Base-by-base conservation (phyloP, 106 monocot species). In the Narthecium ossifragum region DNA sequence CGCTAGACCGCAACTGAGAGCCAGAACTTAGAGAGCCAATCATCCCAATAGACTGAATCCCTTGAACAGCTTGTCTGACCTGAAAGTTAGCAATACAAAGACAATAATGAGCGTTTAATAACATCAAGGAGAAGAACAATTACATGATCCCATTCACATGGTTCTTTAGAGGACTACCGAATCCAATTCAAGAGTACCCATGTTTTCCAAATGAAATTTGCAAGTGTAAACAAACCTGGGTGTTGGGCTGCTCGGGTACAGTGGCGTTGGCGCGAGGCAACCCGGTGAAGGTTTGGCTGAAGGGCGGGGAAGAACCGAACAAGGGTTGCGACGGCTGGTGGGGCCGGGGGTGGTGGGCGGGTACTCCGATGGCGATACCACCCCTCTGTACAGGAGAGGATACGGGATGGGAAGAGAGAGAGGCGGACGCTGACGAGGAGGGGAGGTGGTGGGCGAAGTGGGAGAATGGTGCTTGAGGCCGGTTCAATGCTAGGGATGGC, bases 21-120 rank as follows among this genome's bases (percentile, higher is more conserved):
- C 64, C 49, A 40, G 71, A 60, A 49, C 53, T 80, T 27, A 85
- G 52, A 36, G 83, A 77, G 36, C 76, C 83, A 68, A 83, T 70
- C 79, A 79, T 73, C 12, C 83, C 83, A 66, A 78, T 75, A 31
- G 60, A 74, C 53, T 89, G 88, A 60, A 77, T 68, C 39, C 77
- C 70, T 53, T 67, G 86, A 67, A 63, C 46, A 33, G 79, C 59
- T 58, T 65, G 79, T 62, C 80, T 79, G 14, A 36, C 64, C 83
- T 88, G 72, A 34, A 73, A 46, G 26, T 33, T 26, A 59, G 29
- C 24, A 9, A 22, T 5, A 63, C 34, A 14, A 10, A 22, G 5
- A 32, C 36, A 14, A 60, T 18, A n/a, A 26, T 12, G 3, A 13
- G 1, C n/a, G n/a, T n/a, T n/a, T n/a, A n/a, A n/a, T n/a, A n/a